Conservation (phyloP, 192 early-diverging fungal genomes). For the Backusella mclennaniae region DNA sequence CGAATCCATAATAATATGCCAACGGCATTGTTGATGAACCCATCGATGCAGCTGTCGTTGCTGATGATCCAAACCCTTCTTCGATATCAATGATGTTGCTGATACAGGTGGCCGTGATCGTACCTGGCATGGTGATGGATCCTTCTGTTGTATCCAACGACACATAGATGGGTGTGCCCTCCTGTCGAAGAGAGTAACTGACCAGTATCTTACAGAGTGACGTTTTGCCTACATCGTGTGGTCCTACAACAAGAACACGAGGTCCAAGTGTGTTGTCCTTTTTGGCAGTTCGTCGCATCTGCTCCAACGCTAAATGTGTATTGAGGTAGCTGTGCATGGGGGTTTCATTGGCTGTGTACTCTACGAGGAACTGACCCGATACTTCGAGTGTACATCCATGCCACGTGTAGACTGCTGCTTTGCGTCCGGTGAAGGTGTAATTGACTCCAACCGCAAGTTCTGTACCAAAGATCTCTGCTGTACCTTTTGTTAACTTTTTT, state of each 20-base stretch:
- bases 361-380: conserved; percentile 67
- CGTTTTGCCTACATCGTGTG: conserved; percentile 92
- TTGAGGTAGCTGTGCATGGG: conserved; percentile 92
- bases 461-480: conserved; percentile 93
- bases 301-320: conserved; percentile 84
- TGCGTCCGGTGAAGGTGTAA: conserved; percentile 82
- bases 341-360: conserved; percentile 93
- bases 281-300: conserved; percentile 57
- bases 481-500: conserved; percentile 66
- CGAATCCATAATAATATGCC: conserved; percentile 89
- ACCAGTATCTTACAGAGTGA: conserved; percentile 79
- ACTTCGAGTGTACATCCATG: conserved; percentile 76
- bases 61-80: conserved; percentile 72
- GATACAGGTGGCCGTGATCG: conserved; percentile 76
- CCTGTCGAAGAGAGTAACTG: conserved; percentile 83
- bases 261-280: conserved; percentile 44
- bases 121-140: conserved; percentile 83
- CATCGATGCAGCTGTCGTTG: conserved; percentile 61
- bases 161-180: conserved; percentile 75
- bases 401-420: conserved; percentile 91
- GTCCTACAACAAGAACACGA: conserved; percentile 83
- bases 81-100: conserved; percentile 82
- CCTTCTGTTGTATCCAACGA: conserved; percentile 88
- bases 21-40: conserved; percentile 74
- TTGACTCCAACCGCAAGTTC: conserved; percentile 80